Conservation (phyloP, 257 asterid genomes). For the Anisodus acutangulus region DNA sequence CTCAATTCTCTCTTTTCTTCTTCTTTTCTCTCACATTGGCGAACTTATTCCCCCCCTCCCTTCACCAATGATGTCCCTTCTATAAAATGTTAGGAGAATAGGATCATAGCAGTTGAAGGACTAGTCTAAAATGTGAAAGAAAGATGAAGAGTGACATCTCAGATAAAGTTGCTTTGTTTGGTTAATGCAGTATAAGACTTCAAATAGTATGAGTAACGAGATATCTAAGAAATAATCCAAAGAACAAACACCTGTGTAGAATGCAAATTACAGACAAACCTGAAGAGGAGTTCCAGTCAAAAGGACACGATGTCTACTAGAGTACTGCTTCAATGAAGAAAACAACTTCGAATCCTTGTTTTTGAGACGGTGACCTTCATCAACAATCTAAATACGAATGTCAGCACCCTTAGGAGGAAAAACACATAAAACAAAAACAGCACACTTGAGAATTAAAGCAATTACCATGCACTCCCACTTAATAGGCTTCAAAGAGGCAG, state of each 20-base stretch:
- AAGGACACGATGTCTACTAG: constrained; percentile 82
- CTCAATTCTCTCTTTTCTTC: too few species aligned
- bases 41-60: neutral
- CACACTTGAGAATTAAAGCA: constrained; percentile 31
- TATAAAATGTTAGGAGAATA: neutral
- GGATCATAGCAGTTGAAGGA: neutral
- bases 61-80: neutral
- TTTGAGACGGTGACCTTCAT: constrained; percentile 97
- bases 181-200: constrained; percentile 22
- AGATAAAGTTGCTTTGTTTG: constrained; percentile 22
- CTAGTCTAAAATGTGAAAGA: constrained; percentile 9
- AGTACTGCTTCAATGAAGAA: constrained; percentile 71
- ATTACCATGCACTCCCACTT: constrained; percentile 97
- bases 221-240: neutral
- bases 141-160: neutral
- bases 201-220: constrained; percentile 3
- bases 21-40: neutral
- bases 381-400: constrained; percentile 72
- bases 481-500: constrained; percentile 74
- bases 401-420: constrained; percentile 32
- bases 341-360: constrained; percentile 97
- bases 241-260: neutral
- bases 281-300: constrained; percentile 99
- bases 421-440: constrained; percentile 31
- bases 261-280: constrained; percentile 47